A percentile compares a stretch with the other conserved stretches of the same genome.
Evolutionary conservation across 768 basidiomycete genomes (phyloP).

Genomic region (Mycena capillaripes): DNA sequence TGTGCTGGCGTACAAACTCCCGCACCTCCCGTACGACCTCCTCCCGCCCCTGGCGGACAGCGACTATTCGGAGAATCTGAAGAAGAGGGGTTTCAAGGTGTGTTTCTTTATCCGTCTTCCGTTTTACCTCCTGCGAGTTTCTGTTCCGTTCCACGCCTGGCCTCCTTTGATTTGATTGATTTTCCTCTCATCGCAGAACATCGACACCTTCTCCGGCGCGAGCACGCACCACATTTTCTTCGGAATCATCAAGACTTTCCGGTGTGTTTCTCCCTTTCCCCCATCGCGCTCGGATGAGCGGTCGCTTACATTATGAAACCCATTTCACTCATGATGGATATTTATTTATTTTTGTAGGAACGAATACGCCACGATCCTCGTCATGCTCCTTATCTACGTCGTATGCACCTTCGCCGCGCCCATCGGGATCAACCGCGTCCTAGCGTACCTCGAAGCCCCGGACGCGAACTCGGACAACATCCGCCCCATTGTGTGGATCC

Average conservation of each 20-base stretch:
- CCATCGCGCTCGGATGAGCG: no score
- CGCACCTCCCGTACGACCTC: conserved; percentile 64
- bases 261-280: conserved; percentile 10
- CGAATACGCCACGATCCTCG: conserved; percentile 25
- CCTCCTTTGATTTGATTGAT: not conserved
- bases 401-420: conserved; percentile 32
- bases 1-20: conserved; percentile 53
- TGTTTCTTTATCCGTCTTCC: no score
- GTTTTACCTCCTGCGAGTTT: no score
- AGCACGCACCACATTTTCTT: conserved; percentile 31
- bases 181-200: conserved; percentile 18
- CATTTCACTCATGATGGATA: no score
- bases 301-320: no score
- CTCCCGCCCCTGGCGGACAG: conserved; percentile 73
- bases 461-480: conserved; percentile 48
- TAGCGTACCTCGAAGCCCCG: conserved; percentile 56
- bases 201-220: conserved; percentile 36
- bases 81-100: conserved; percentile 33
- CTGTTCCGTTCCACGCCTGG: no score
- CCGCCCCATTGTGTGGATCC: conserved; percentile 68
- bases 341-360: conserved; percentile 11
- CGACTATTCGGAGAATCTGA: conserved; percentile 27
- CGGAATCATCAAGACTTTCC: conserved; percentile 31
- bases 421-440: conserved; percentile 33
- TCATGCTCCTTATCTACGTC: conserved; percentile 29